Percentiles rank a stretch among this genome's conserved stretches.
Evolutionary conservation across 2,329 filamentous ascomycete genomes (phyloP).

Genomic region (Rhynchosporium secalis): DNA sequence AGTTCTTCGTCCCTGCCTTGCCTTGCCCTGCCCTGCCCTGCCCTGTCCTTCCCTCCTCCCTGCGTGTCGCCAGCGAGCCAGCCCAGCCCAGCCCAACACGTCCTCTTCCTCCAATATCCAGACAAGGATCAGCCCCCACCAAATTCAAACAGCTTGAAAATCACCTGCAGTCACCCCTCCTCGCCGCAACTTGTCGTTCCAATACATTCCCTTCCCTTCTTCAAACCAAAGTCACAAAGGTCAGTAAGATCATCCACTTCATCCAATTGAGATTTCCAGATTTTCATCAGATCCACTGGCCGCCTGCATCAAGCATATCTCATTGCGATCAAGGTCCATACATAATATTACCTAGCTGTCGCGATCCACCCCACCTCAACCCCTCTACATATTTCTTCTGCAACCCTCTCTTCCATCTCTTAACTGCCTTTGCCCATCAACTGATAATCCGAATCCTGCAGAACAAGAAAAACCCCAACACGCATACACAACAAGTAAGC

Average conservation of each 20-base stretch:
- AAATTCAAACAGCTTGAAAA: constrained; percentile 7
- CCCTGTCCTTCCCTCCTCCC: background rate
- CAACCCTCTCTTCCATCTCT: background rate
- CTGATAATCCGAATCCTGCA: constrained; percentile 27
- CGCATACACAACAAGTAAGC: constrained; percentile 24
- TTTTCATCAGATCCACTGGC: background rate
- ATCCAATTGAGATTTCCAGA: constrained; percentile 1
- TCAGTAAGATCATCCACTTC: constrained; percentile 2
- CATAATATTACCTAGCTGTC: constrained; percentile 8
- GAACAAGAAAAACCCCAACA: constrained; percentile 1
- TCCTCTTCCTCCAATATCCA: background rate
- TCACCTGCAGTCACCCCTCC: constrained; percentile 16
- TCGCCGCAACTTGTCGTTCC: background rate
- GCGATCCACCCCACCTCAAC: constrained; percentile 13
- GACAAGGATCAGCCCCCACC: constrained; percentile 15
- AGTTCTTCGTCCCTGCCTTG: background rate
- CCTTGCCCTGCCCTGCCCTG: background rate
- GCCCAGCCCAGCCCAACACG: background rate
- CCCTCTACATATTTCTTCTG: constrained; percentile 17
- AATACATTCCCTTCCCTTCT: constrained; percentile 6
- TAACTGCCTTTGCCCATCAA: constrained; percentile 19
- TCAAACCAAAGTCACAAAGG: constrained; percentile 14
- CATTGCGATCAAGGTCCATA: constrained; percentile 11
- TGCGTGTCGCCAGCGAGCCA: constrained; percentile 7
- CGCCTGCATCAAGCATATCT: background rate